Conservation (phyloP, 202 grass and related monocot genomes). For the Thinopyrum obtusiflorum region DNA sequence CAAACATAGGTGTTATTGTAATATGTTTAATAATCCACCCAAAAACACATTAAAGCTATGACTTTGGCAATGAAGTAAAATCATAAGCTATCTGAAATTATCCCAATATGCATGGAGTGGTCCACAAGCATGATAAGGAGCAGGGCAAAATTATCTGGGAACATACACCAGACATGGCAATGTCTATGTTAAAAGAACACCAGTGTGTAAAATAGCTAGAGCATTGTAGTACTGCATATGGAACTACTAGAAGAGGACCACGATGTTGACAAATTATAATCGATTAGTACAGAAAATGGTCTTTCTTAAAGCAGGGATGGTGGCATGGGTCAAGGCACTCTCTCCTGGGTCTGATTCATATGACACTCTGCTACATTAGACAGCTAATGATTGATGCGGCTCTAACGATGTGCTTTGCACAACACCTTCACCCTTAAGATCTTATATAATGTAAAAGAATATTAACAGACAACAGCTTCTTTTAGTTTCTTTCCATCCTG, state of each 20-base stretch:
- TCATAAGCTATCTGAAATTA: neutral
- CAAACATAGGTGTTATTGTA: neutral
- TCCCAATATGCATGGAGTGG: slow-evolving; percentile 8
- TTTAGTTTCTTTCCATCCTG: neutral
- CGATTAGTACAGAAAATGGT: neutral
- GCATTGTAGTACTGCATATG: neutral
- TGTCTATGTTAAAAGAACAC: neutral
- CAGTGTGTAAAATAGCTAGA: neutral
- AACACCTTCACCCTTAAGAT: neutral
- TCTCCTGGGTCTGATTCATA: neutral
- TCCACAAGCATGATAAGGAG: slow-evolving; percentile 7
- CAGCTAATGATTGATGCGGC: neutral
- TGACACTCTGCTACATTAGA: neutral
- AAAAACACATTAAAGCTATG: neutral
- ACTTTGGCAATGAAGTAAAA: slow-evolving; percentile 2
- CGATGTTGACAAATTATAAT: neutral
- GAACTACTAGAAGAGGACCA: neutral
- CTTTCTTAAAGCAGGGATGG: neutral
- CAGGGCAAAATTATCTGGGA: neutral
- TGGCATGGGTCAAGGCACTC: neutral
- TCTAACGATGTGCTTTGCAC: neutral
- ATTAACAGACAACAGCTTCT: neutral
- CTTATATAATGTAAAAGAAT: neutral
- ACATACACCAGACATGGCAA: neutral
- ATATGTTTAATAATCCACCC: slow-evolving; percentile 15